Evolutionary conservation across 2,329 filamentous ascomycete species (phyloP).

Genomic region (Clonostachys chloroleuca): DNA sequence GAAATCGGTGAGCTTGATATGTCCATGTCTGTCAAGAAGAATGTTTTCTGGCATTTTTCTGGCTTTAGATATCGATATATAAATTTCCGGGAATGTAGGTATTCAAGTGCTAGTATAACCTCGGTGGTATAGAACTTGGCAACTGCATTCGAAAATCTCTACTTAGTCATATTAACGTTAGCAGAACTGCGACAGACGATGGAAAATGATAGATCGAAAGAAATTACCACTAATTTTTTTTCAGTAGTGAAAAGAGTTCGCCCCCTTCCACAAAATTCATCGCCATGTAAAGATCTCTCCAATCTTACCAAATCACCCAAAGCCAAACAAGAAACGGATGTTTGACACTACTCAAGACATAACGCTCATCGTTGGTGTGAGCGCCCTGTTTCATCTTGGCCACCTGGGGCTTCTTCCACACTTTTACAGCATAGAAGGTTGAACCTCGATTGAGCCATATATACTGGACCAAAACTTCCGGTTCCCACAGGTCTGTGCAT

Average conservation of each 20-base stretch:
- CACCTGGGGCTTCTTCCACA: conserved; percentile 96
- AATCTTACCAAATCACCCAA: conserved; percentile 97
- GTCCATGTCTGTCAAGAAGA: conserved; percentile 85
- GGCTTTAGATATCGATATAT: conserved; percentile 98
- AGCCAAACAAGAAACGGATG: conserved; percentile 96
- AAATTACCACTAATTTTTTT: conserved; percentile 88
- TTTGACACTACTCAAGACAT: conserved; percentile 94
- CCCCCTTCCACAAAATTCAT: conserved; percentile 99
- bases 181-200: too few species aligned
- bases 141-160: conserved; percentile 98
- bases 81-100: conserved; percentile 89
- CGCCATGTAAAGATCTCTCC: conserved; percentile 97
- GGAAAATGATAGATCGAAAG: neutral
- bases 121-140: conserved; percentile 99
- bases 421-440: conserved; percentile 99
- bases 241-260: conserved; percentile 89
- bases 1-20: conserved; percentile 97
- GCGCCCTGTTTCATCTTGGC: conserved; percentile 99
- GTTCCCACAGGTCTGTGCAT: conserved; percentile 91
- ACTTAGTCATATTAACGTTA: neutral
- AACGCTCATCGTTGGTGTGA: conserved; percentile 96
- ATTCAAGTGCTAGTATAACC: conserved; percentile 91
- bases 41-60: conserved; percentile 97
- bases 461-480: conserved; percentile 93
- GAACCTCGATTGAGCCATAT: conserved; percentile 95